Evolutionary conservation across 2,329 filamentous ascomycete species (phyloP).

Genomic region (Fusarium poae): DNA sequence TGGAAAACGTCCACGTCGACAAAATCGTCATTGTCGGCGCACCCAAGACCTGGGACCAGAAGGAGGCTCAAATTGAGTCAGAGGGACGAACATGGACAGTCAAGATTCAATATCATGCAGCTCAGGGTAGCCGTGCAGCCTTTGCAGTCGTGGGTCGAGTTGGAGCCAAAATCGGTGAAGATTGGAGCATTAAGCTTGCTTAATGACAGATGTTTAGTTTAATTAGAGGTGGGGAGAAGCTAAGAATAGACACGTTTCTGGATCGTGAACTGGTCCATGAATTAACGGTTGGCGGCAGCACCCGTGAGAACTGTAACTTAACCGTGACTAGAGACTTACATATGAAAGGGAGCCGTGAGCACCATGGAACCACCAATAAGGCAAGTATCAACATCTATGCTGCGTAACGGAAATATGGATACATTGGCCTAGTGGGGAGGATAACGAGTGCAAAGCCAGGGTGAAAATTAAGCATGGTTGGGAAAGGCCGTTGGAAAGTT

Average conservation of each 20-base stretch:
- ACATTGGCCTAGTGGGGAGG: slow-evolving; percentile 21
- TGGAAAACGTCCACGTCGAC: slow-evolving; percentile 83
- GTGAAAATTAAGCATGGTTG: slow-evolving; percentile 32
- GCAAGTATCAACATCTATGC: slow-evolving; percentile 41
- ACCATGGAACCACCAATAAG: slow-evolving; percentile 12
- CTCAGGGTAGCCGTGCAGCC: slow-evolving; percentile 61
- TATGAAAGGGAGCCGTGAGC: slow-evolving; percentile 4
- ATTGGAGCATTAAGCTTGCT: slow-evolving; percentile 63
- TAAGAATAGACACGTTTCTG: slow-evolving; percentile 40
- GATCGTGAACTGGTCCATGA: not conserved
- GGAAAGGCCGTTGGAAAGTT: not conserved
- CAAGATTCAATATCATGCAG: slow-evolving; percentile 70
- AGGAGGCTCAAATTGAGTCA: slow-evolving; percentile 68
- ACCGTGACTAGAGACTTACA: too few relatives aligned
- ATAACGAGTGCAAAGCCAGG: slow-evolving; percentile 10
- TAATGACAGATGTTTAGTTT: slow-evolving; percentile 32
- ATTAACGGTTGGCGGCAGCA: slow-evolving; percentile 24
- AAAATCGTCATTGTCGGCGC: slow-evolving; percentile 87
- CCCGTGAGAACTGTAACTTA: slow-evolving; percentile 17
- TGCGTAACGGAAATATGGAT: slow-evolving; percentile 26
- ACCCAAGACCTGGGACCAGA: slow-evolving; percentile 77
- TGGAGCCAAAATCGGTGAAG: slow-evolving; percentile 64
- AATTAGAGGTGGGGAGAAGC: slow-evolving; percentile 36
- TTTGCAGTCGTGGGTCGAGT: slow-evolving; percentile 67
- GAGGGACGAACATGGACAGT: slow-evolving; percentile 68